A percentile compares a stretch with the other conserved stretches of the same genome.
phyloP scores from a whole-genome alignment of 306 rosid genomes.

The Cucumis melo region DNA sequence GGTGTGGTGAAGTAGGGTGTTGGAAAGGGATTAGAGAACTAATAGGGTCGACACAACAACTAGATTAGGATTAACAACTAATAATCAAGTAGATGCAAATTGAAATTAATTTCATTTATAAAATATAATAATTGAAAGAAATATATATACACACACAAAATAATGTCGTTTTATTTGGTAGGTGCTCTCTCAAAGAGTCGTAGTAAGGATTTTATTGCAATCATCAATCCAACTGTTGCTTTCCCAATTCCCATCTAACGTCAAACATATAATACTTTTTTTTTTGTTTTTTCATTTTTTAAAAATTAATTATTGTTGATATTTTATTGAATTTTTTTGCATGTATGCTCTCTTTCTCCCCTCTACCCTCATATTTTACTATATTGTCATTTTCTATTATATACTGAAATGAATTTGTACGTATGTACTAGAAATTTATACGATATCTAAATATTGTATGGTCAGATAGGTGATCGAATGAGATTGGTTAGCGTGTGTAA shows the following conservation, averaged over 20 bases:
- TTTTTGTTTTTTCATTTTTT: neutral
- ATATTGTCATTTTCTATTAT: neutral
- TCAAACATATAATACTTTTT: neutral
- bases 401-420: neutral
- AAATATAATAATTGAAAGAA: neutral
- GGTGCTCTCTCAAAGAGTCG: conserved; percentile 21
- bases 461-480: no score
- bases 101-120: neutral
- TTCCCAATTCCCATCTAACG: neutral
- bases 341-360: neutral
- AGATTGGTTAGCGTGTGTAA: no score
- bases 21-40: neutral
- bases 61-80: conserved; percentile 19
- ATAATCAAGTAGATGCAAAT: neutral
- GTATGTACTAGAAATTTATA: no score
- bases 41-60: conserved; percentile 28
- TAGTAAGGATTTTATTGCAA: neutral
- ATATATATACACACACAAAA: no score
- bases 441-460: no score
- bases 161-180: conserved; percentile 52
- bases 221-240: conserved; percentile 1
- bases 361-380: neutral
- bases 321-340: neutral
- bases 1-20: conserved; percentile 19
- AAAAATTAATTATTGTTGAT: neutral